Conservation (phyloP, 352 stramenopile genomes). For the Phytopythium sindhum region DNA sequence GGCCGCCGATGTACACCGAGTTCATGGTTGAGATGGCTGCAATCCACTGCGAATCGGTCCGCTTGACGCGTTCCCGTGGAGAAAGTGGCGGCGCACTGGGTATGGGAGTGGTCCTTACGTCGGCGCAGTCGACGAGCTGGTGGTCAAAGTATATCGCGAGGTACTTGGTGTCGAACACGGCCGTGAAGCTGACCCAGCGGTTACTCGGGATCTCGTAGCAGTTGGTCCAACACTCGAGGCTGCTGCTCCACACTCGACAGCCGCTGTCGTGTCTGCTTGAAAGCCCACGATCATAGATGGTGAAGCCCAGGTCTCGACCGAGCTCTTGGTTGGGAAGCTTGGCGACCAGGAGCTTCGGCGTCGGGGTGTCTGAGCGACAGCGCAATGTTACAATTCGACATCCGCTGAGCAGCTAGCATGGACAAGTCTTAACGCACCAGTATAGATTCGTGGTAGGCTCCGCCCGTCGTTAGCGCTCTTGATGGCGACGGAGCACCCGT, state of each 20-base stretch:
- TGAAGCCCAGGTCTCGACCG: constrained; percentile 26
- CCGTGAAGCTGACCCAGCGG: constrained; percentile 40
- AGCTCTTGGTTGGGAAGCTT: constrained; percentile 22
- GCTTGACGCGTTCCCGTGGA: constrained; percentile 10
- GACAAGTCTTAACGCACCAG: background rate
- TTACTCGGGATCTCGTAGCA: constrained; percentile 47
- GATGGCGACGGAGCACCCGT: constrained; percentile 40
- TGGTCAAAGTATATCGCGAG: constrained; percentile 46
- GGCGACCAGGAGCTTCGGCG: constrained; percentile 41
- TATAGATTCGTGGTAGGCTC: background rate
- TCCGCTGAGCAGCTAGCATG: background rate
- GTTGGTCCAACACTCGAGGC: constrained; percentile 46
- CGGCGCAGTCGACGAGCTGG: constrained; percentile 41
- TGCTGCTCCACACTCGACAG: constrained; percentile 40
- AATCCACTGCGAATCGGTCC: constrained; percentile 18
- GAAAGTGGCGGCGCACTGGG: background rate
- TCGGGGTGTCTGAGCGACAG: background rate
- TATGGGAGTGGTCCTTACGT: constrained; percentile 9
- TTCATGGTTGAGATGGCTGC: constrained; percentile 19
- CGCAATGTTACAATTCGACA: background rate
- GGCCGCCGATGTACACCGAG: constrained; percentile 55
- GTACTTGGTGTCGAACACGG: constrained; percentile 49
- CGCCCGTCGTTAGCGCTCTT: background rate
- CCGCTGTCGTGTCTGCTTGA: constrained; percentile 21
- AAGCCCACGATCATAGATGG: constrained; percentile 47